phyloP scores from a whole-genome alignment of 2,329 filamentous ascomycete genomes.

The Aureobasidium zeae region DNA sequence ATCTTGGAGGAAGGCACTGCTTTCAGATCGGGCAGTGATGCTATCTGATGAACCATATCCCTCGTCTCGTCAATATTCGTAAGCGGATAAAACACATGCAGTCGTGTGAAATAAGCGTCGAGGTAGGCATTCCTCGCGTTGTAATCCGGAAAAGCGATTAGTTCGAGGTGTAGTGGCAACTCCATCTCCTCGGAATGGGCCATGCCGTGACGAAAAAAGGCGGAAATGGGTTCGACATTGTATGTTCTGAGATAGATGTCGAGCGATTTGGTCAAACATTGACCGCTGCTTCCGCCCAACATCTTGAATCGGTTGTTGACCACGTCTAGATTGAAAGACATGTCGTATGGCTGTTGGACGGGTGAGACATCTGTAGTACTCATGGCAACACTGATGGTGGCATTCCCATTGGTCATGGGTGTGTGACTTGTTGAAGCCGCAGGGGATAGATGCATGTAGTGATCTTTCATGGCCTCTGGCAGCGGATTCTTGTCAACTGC shows the following conservation, averaged over 20 bases:
- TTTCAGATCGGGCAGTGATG: slow-evolving; percentile 5
- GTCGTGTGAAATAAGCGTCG: slow-evolving; percentile 5
- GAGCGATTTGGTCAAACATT: slow-evolving; percentile 10
- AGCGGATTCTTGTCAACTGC: too few species aligned
- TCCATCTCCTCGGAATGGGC: slow-evolving; percentile 13
- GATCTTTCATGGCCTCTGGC: too few species aligned
- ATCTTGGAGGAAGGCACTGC: slow-evolving; percentile 1
- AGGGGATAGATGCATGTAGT: too few species aligned
- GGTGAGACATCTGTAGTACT: slow-evolving; percentile 9
- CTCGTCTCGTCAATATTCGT: slow-evolving; percentile 9
- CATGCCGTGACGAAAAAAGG: slow-evolving; percentile 9
- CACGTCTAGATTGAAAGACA: slow-evolving; percentile 13
- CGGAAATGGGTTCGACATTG: slow-evolving; percentile 1
- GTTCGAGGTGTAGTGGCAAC: not conserved
- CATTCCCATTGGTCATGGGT: not conserved
- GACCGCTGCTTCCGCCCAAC: slow-evolving; percentile 7
- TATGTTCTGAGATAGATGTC: slow-evolving; percentile 10
- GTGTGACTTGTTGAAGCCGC: not conserved
- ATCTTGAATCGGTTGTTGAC: slow-evolving; percentile 14
- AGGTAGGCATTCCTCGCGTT: not conserved
- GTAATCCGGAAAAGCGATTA: slow-evolving; percentile 6
- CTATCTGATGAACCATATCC: slow-evolving; percentile 6
- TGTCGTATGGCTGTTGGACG: slow-evolving; percentile 5
- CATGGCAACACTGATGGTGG: not conserved
- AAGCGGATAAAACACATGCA: slow-evolving; percentile 11